These are phyloP conservation scores for Byssochlamys sp. DNA, from an alignment of 2,329 filamentous ascomycete genomes.

Conservation along the genomic window DNA sequence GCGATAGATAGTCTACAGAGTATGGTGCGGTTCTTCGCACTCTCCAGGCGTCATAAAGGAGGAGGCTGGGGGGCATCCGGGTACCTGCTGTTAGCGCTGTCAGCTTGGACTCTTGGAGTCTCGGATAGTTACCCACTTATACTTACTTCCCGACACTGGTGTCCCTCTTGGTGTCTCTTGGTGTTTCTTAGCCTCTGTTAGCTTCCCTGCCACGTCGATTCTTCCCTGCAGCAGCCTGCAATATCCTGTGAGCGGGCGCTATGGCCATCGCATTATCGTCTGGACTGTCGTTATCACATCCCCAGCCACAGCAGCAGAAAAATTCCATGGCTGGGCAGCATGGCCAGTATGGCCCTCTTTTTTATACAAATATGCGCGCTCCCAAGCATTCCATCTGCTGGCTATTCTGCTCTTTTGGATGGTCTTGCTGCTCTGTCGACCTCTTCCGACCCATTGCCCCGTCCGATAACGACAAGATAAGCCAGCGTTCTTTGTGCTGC, in stretches of 20 bases:
- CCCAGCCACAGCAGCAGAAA: slow-evolving; percentile 1
- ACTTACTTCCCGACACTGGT: too few relatives aligned
- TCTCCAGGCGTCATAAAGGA: neutral
- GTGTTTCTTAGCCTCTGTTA: neutral
- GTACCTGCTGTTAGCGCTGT: neutral
- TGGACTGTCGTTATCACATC: neutral
- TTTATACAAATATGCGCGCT: neutral
- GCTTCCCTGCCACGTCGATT: neutral
- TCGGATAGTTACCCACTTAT: neutral
- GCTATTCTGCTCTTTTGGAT: neutral
- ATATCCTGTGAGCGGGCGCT: neutral
- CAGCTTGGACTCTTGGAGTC: neutral
- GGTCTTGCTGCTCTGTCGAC: neutral
- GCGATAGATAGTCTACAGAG: too few relatives aligned
- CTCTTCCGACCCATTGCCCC: neutral
- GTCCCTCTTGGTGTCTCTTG: neutral
- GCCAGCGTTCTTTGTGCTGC: neutral
- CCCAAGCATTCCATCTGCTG: neutral
- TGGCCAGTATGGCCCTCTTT: neutral
- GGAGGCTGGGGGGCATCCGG: neutral
- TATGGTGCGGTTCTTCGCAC: too few relatives aligned
- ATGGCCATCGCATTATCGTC: neutral
- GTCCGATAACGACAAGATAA: neutral
- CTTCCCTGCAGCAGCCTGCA: neutral
- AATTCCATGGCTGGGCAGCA: slow-evolving; percentile 4